Conservation (phyloP, 176 grass and related monocot genomes). For the Juncus effusus region DNA sequence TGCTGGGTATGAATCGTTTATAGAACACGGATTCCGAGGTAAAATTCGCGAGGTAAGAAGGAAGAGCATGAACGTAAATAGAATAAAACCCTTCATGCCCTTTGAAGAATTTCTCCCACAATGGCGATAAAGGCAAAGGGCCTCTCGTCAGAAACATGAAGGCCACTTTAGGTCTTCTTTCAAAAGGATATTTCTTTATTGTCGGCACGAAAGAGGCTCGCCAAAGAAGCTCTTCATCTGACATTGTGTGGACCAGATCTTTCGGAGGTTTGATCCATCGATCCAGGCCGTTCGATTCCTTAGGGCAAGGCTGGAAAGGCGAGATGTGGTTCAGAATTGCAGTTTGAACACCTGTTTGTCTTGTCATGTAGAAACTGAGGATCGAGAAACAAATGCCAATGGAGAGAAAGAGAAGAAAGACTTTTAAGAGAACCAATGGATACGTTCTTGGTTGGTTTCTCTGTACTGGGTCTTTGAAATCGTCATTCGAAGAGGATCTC, state of each 20-base stretch:
- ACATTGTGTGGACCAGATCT: constrained; percentile 53
- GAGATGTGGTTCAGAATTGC: constrained; percentile 47
- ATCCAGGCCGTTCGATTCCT: constrained; percentile 40
- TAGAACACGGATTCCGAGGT: constrained; percentile 72
- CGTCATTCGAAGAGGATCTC: constrained; percentile 71
- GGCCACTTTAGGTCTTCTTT: constrained; percentile 67
- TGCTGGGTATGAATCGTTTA: constrained; percentile 69
- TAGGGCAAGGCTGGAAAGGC: constrained; percentile 60
- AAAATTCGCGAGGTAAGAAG: constrained; percentile 66
- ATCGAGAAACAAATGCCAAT: constrained; percentile 70
- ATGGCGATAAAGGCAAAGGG: constrained; percentile 64
- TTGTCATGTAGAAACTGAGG: constrained; percentile 64
- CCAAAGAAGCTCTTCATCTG: constrained; percentile 88
- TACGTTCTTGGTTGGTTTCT: constrained; percentile 42
- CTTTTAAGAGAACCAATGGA: constrained; percentile 51
- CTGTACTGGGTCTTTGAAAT: constrained; percentile 64
- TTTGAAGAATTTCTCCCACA: constrained; percentile 82
- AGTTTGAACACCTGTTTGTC: constrained; percentile 46
- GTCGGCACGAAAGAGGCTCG: constrained; percentile 68
- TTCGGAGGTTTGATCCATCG: constrained; percentile 52
- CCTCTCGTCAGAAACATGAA: constrained; percentile 98
- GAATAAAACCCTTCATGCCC: constrained; percentile 76
- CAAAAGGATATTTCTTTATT: constrained; percentile 56
- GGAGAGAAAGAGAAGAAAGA: constrained; percentile 61
- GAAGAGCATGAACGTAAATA: constrained; percentile 71